Evolutionary conservation across 495 filamentous ascomycete genomes (phyloP), one percentile per base, ranked within the genome.

Genomic region (Glarea lozoyensis): DNA sequence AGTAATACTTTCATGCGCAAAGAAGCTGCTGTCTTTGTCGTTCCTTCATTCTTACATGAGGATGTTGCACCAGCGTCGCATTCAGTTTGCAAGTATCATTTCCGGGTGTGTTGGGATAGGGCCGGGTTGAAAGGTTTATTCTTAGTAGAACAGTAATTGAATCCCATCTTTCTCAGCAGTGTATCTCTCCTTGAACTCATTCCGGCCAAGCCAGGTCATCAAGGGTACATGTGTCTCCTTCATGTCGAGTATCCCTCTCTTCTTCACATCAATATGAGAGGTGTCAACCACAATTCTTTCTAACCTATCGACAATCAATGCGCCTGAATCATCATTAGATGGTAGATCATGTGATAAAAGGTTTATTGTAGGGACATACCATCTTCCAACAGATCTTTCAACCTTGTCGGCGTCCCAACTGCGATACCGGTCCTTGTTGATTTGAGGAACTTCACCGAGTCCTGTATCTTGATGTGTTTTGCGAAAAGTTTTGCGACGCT

Each of bases 401-500:
- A 59, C 32, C 92, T 72, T 35, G 78, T 68, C 2, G 92, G 90
- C 2, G 92, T 98, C 4, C 92, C 92, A 15, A 94, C 85, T 1
- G 86, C 88, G 40, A 97, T 83, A 15, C 83, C 82, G 6, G 86
- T 82, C 37, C 83, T 81, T 43, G 48, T 58, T 60, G 73, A 64
- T 63, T 86, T 61, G 66, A 89, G 75, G 60, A 82, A 83, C 37
- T 83, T 73, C 42, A 89, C 78, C 13, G 87, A 83, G 49, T 96
- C 93, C 40, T 84, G 73, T 4, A 98, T 50, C 63, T 98, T 98
- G 66, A 98, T 94, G 49, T 98, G 92, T 58, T 98, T 98, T 6
- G 93, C 90, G 60, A 98, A 98, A 38, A 97, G 69, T 61, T 98
- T 98, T 17, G 84, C 87, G 2, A 97, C 79, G 33, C 70, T 67